Evolutionary conservation across 148 eudicot genomes (phyloP), one percentile per base, ranked within the genome.

Genomic region (Polygonum maritimum): DNA sequence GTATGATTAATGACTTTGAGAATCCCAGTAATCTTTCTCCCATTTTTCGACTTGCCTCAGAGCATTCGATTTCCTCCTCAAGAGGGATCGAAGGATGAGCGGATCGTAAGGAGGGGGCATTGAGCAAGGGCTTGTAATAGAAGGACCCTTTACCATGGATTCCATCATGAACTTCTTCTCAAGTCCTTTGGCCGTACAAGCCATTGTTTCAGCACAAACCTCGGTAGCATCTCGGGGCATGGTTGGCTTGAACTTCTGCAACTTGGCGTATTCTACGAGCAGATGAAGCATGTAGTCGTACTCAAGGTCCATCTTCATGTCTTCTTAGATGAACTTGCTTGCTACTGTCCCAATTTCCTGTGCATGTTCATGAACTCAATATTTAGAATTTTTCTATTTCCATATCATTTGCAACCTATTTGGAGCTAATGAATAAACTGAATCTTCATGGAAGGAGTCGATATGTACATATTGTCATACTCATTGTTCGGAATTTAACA

Each of bases 261-360:
- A 88, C 82, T 88, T 93, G 2, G 98, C 78, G 41, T 91, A 93
- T 78, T 93, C 90, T 12, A 65, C 87, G 48, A 93, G 85, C 72
- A 93, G 80, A 81, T 93, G 93, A 67, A 91, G 82, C 93, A 93
- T 93, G 87, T 93, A 91, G 77, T 93, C 98, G 40, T 93, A 93
- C 69, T 89, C 90, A 55, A 81, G 80, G 60, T 93, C 92, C 90
- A 93, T 89, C 77, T 87, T 86, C 76, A 89, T 44, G 19, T 89
- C 89, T 21, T 89, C 78, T 18, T 80, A 89, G 52, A 88, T 81
- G 83, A 85, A 89, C 31, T 80, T 75, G 47, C 89, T 91, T 41
- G 91, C 88, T 2, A 86, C 83, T 69, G 80, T 83, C 1, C 92
- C 93, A 7, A 93, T 93, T 9, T 74, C 87, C 71, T 86, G 81